These are phyloP conservation scores for Penicillium sp. DNA, from an alignment of 2,329 filamentous ascomycete genomes.

Conservation along the genomic window DNA sequence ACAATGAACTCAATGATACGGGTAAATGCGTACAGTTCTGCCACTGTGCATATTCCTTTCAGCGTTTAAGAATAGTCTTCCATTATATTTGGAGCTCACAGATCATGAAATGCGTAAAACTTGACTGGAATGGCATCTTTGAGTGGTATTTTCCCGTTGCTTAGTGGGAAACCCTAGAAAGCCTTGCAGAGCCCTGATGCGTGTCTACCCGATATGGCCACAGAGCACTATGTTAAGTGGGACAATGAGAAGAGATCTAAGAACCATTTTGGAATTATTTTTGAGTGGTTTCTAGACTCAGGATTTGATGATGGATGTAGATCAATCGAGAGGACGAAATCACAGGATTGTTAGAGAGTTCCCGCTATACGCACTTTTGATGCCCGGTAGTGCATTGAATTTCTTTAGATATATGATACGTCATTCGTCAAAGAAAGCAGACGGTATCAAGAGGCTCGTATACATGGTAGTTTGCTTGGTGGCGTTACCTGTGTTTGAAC, in stretches of 20 bases:
- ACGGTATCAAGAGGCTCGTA: too few relatives aligned
- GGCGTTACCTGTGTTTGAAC: neutral
- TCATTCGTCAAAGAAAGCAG: neutral
- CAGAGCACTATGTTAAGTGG: neutral
- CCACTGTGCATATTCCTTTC: too few relatives aligned
- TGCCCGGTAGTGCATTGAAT: conserved; percentile 15
- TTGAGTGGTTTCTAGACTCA: neutral
- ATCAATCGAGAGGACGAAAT: neutral
- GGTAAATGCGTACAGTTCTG: too few relatives aligned
- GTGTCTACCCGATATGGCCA: neutral
- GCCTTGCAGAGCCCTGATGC: too few relatives aligned
- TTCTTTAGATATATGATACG: neutral
- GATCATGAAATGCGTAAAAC: too few relatives aligned
- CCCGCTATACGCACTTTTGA: conserved; percentile 3
- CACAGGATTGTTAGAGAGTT: neutral
- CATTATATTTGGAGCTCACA: too few relatives aligned
- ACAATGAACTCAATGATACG: too few relatives aligned
- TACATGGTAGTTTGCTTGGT: neutral
- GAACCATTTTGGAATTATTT: neutral
- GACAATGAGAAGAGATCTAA: neutral
- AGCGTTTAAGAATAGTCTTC: too few relatives aligned
- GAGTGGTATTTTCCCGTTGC: too few relatives aligned
- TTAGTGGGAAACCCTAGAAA: too few relatives aligned
- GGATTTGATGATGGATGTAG: neutral
- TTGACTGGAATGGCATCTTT: too few relatives aligned